Evolutionary conservation across 2,329 filamentous ascomycete genomes (phyloP), one percentile per base, ranked within the genome.

Genomic region (Fonsecaea monophora): DNA sequence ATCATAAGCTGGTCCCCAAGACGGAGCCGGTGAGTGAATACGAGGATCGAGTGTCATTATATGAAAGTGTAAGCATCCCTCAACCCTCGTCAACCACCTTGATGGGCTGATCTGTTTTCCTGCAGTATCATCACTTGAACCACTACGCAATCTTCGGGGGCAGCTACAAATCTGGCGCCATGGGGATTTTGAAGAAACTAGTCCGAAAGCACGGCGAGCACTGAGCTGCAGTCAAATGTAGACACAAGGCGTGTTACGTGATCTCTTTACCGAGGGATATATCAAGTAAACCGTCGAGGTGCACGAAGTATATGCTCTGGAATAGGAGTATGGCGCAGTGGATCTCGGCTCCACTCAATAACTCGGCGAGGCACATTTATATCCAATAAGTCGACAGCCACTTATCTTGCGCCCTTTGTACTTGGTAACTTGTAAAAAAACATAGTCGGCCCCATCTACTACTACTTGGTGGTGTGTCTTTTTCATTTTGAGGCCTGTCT

Each of bases 71-170:
- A 21, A 61, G 59, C 30, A 10, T 2, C 21, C 10, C 3, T 40
- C 40, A 15, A 32, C 9, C 12, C 6, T 21, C 15, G 18, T 3
- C 12, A 35, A 0, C 1, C 34, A 58, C 18, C 42, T 13, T 21
- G 18, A 38, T 25, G 25, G 30, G 38, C 42, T 38, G 5, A 30
- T 21, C 5, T 25, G 12, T 10, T 25, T 25, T 25, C 32, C 32
- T 32, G 18, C 15, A 61, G 59, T 94, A 97, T 77, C 94, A 97
- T 77, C 91, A 96, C 75, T 80, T 97, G 30, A 97, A 97, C 70
- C 94, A 97, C 73, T 90, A 89, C 81, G 89, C 91, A 1, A 83
- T 97, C 55, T 97, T 97, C 77, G 92, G 92, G 0, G 90, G 89
- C 0, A 86, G 90, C 0, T 97, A 97, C 76, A 86, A 87, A 45